Conservation (phyloP, 2,329 filamentous ascomycete genomes). For the Hypoxylon sp. region DNA sequence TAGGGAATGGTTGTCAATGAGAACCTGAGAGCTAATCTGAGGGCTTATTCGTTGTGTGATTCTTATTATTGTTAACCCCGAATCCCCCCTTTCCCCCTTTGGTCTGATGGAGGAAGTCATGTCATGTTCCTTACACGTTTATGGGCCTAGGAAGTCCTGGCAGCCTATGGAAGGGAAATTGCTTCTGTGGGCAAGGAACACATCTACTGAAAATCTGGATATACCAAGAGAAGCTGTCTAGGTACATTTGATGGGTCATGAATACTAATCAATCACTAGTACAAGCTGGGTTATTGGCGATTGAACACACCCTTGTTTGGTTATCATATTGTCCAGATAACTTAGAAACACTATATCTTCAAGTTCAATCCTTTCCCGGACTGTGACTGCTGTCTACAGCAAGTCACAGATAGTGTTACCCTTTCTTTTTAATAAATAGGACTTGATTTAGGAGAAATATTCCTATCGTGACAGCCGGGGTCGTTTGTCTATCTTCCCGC, state of each 20-base stretch:
- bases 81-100: background rate
- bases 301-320: no score
- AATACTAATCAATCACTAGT: no score
- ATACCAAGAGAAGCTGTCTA: background rate
- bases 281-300: no score
- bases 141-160: background rate
- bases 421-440: background rate
- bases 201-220: background rate
- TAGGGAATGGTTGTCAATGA: conserved; percentile 63
- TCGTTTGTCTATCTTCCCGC: background rate
- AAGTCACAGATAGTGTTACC: no score
- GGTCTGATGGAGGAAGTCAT: background rate
- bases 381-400: no score
- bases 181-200: no score
- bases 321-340: no score
- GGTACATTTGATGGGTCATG: no score
- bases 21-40: conserved; percentile 72
- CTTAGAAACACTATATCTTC: no score
- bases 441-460: background rate
- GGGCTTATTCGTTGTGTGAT: conserved; percentile 54
- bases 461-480: background rate
- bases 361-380: no score
- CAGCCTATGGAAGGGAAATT: background rate
- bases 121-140: background rate
- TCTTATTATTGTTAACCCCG: background rate